Base-by-base conservation (phyloP, 2,329 filamentous ascomycete species). In the Didymella segeticola region DNA sequence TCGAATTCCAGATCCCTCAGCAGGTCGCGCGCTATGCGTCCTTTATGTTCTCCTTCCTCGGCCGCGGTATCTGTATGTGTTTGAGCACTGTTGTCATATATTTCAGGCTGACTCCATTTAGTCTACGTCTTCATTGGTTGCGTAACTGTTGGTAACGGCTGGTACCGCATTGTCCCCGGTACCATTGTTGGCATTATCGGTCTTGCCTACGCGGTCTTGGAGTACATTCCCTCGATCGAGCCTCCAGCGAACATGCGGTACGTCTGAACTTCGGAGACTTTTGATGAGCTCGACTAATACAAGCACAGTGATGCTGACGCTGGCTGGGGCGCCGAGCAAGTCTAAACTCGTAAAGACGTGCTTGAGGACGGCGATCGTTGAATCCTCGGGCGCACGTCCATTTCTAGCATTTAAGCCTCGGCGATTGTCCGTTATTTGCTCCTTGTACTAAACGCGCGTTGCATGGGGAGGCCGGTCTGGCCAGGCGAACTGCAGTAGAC, bases 41-140 rank as follows among this genome's bases (percentile, higher is more conserved):
- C 10, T 99, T 99, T 82, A 88, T 98, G 78, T 98, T 98, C 82
- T 96, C 91, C 53, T 98, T 99, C 83, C 80, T 98, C 66, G 95
- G 95, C 58, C 92, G 95, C 73, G 95, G 95, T 78, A 83, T 91
- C 75, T 98, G 93, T 96, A 86, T 79, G 91, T 19, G 2, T 17
- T 1, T 34, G n/a, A n/a, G 14, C 36, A 19, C 9, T n/a, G 9
- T 10, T 2, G 19, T 7, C 20, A 25, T n/a, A 11, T 14, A 10
- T 9, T 19, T 34, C 12, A 53, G 11, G 34, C 68, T 64, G 17
- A 70, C 22, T 4, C 11, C 14, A 1, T n/a, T 26, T 56, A 96
- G 93, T 99, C 82, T 99, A 99, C 84, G 85, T 98, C 78, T 98
- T 99, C 78, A 82, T 96, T 69, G 95, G 93, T 63, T 89, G 86